These are phyloP conservation scores for Oryza punctata DNA, from an alignment of 176 grass and related monocot species.

Conservation along the genomic window DNA sequence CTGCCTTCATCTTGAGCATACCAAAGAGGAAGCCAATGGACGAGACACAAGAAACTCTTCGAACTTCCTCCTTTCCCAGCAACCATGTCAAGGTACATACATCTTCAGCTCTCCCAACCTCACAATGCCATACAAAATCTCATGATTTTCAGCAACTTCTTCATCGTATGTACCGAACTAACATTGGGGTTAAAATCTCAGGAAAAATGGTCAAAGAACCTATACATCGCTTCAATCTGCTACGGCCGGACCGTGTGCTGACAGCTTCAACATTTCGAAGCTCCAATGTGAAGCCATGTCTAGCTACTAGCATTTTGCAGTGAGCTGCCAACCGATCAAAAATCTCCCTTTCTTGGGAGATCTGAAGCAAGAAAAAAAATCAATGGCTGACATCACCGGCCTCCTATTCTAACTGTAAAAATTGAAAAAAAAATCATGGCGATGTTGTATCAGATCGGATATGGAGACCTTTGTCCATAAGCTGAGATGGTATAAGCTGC, in stretches of 20 bases:
- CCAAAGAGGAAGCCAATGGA: slow-evolving; percentile 73
- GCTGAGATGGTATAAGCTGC: background rate
- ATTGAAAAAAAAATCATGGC: slow-evolving; percentile 2
- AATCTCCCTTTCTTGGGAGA: background rate
- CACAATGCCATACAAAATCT: background rate
- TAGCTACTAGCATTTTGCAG: background rate
- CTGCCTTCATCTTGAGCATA: slow-evolving; percentile 82
- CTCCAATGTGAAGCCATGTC: background rate
- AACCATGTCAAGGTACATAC: slow-evolving; percentile 75
- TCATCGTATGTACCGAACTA: background rate
- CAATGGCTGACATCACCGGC: background rate
- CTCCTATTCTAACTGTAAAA: slow-evolving; percentile 39
- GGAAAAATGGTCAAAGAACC: slow-evolving; percentile 84
- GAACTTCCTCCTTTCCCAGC: slow-evolving; percentile 75
- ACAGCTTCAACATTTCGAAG: slow-evolving; percentile 7
- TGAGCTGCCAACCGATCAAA: background rate
- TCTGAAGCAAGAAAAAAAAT: background rate
- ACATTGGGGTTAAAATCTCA: slow-evolving; percentile 13
- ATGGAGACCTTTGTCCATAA: slow-evolving; percentile 20
- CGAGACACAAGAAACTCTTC: slow-evolving; percentile 86
- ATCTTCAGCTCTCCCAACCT: background rate
- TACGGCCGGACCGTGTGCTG: slow-evolving; percentile 71
- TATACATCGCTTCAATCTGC: slow-evolving; percentile 72
- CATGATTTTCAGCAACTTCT: background rate
- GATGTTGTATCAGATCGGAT: slow-evolving; percentile 7